Conservation (phyloP, 257 asterid species). For the Anisodus tanguticus region DNA sequence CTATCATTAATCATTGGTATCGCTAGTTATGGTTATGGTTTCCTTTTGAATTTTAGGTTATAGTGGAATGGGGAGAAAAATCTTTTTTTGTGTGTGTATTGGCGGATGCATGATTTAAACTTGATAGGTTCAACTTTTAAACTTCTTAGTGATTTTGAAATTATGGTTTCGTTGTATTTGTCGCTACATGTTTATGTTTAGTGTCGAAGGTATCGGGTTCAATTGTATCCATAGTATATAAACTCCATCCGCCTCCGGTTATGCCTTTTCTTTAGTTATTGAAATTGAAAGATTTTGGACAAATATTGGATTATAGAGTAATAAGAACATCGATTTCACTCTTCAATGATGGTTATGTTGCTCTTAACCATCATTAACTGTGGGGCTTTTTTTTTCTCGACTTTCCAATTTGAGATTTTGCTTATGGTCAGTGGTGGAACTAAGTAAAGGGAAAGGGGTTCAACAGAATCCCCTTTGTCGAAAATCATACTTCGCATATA, state of each 20-base stretch:
- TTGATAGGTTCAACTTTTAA: not conserved
- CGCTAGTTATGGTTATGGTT: not conserved
- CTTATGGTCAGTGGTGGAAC: not conserved
- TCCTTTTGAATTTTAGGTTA: not conserved
- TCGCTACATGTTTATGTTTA: not conserved
- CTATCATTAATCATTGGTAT: too few species aligned
- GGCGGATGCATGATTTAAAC: not conserved
- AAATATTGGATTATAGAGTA: not conserved
- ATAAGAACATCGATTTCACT: not conserved
- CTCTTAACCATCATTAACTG: not conserved
- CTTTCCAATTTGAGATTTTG: not conserved
- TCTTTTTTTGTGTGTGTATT: not conserved
- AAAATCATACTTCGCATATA: too few species aligned
- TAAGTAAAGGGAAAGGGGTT: too few species aligned
- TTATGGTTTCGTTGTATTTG: not conserved
- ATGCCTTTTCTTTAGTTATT: too few species aligned
- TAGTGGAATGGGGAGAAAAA: not conserved
- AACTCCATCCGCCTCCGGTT: not conserved
- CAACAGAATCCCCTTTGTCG: too few species aligned
- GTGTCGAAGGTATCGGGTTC: not conserved
- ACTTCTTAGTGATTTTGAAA: not conserved
- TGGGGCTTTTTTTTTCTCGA: too few species aligned
- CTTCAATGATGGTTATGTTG: not conserved
- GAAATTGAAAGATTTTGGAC: not conserved
- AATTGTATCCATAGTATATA: not conserved